These are phyloP conservation scores for Apiotrichum akiyoshidainum DNA, from an alignment of 1,284 basidiomycete genomes.

Conservation along the genomic window DNA sequence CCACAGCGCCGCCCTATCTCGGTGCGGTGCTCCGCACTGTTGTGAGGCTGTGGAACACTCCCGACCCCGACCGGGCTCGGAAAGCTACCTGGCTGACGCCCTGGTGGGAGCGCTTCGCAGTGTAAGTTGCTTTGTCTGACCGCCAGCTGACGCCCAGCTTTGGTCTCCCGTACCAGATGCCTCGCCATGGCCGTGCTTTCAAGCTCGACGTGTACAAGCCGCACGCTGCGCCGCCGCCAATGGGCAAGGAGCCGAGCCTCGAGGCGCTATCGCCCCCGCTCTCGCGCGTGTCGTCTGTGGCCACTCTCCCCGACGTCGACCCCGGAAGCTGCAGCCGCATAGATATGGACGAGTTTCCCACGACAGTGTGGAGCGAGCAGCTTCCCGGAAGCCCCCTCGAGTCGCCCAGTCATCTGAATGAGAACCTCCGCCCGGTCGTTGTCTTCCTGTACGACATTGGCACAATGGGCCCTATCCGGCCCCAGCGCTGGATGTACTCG, in stretches of 20 bases:
- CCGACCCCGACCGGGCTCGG: background rate
- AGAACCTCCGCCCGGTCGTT: conserved; percentile 19
- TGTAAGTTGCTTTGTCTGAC: background rate
- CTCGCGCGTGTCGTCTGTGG: conserved; percentile 13
- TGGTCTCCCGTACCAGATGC: conserved; percentile 15
- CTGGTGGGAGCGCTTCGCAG: conserved; percentile 20
- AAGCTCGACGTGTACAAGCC: conserved; percentile 21
- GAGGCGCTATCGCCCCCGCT: background rate
- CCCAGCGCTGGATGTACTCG: conserved; percentile 23
- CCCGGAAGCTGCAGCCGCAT: conserved; percentile 9
- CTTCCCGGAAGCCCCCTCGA: conserved; percentile 15
- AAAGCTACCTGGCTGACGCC: background rate
- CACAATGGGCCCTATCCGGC: conserved; percentile 22
- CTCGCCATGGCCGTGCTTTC: background rate
- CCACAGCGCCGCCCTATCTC: conserved; percentile 6
- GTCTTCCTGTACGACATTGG: conserved; percentile 31
- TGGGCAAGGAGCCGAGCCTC: background rate
- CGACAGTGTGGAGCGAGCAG: conserved; percentile 15
- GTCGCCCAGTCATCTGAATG: background rate
- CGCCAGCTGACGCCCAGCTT: conserved; percentile 5
- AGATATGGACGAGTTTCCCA: conserved; percentile 15
- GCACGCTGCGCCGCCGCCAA: background rate
- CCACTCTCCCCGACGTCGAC: conserved; percentile 20
- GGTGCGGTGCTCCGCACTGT: conserved; percentile 8
- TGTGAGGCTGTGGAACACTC: conserved; percentile 9